A percentile compares a stretch with the other conserved stretches of the same genome.
These are phyloP conservation scores for Lachancea kluyveri DNA, from an alignment of 805 yeast genomes.

Conservation along the genomic window DNA sequence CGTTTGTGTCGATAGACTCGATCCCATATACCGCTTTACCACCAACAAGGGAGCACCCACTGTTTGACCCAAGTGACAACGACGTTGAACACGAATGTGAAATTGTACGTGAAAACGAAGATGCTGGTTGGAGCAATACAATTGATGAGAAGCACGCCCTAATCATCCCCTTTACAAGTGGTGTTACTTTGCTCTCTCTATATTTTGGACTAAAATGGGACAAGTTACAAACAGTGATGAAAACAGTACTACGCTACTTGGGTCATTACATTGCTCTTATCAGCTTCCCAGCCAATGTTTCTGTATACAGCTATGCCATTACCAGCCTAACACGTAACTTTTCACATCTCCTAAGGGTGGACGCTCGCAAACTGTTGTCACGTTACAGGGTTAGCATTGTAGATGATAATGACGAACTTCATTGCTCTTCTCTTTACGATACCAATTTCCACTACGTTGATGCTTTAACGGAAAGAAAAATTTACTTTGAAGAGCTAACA, in stretches of 20 bases:
- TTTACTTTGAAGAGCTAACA: too few species aligned
- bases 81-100: constrained; percentile 23
- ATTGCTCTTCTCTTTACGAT: too few species aligned
- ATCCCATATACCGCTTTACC: constrained; percentile 27
- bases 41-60: constrained; percentile 33
- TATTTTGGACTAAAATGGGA: constrained; percentile 23
- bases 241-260: too few species aligned
- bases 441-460: too few species aligned
- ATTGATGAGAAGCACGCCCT: constrained; percentile 31
- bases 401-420: constrained; percentile 31
- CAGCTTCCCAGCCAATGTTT: constrained; percentile 31
- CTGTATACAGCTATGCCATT: constrained; percentile 25
- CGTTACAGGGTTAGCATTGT: constrained; percentile 40
- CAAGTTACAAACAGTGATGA: constrained; percentile 27
- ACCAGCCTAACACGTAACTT: constrained; percentile 26
- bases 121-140: neutral
- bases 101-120: constrained; percentile 14
- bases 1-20: constrained; percentile 30
- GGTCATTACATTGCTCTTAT: constrained; percentile 32
- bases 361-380: too few species aligned
- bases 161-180: constrained; percentile 41
- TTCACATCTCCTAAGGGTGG: constrained; percentile 23
- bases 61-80: constrained; percentile 38
- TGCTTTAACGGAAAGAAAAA: too few species aligned
- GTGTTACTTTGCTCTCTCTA: constrained; percentile 16